phyloP scores from a whole-genome alignment of 106 monocot genomes.

The Dendrobium nobile region DNA sequence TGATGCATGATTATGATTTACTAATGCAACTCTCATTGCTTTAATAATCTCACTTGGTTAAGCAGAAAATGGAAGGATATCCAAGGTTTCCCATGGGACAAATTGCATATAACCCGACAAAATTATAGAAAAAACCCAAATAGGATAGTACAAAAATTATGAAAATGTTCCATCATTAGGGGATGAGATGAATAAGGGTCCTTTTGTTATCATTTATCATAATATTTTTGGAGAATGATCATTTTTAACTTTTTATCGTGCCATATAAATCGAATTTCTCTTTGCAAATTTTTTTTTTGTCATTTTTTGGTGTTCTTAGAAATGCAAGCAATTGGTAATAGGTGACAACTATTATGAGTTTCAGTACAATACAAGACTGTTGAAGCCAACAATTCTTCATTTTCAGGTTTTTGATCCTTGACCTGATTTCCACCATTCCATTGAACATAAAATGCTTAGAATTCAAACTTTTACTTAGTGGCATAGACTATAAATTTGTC shows the following conservation, averaged over 20 bases:
- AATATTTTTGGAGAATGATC: neutral
- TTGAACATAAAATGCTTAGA: neutral
- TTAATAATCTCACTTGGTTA: constrained; percentile 20
- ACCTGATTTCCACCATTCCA: neutral
- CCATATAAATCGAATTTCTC: neutral
- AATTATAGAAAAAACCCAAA: constrained; percentile 38
- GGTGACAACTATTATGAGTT: constrained; percentile 57
- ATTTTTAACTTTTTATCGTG: neutral
- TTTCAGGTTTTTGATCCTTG: constrained; percentile 24
- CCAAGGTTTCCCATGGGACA: constrained; percentile 18
- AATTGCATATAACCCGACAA: constrained; percentile 34
- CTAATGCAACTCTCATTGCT: neutral
- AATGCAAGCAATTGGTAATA: constrained; percentile 46
- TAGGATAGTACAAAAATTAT: constrained; percentile 55
- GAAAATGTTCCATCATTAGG: constrained; percentile 50
- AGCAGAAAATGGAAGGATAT: constrained; percentile 21
- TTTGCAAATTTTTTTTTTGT: neutral
- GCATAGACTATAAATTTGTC: neutral
- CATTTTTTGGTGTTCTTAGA: constrained; percentile 17
- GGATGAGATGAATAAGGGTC: constrained; percentile 29
- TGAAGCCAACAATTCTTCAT: constrained; percentile 50
- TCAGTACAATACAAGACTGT: constrained; percentile 56
- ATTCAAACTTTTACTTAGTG: neutral
- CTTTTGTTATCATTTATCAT: neutral
- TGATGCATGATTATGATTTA: neutral